Base-by-base conservation (phyloP, 805 yeast genomes). In the Candida quercuum region DNA sequence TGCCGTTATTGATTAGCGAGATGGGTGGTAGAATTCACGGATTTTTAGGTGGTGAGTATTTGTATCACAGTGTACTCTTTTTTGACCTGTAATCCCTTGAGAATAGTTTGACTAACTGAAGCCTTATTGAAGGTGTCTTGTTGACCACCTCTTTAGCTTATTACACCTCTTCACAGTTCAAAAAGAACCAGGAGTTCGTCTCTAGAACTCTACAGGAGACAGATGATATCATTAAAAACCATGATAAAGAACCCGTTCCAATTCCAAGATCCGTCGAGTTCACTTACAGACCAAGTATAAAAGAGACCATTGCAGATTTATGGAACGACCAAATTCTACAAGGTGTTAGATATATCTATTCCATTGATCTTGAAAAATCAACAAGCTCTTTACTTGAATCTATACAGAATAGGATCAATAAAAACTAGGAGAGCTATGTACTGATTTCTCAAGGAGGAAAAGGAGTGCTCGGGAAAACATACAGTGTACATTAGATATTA, bases 291-390 rank as follows among this genome's bases (percentile, higher is more conserved):
- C 62, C 69, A 21, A 69, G 84, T 22, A 59, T 65, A 23, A 51
- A 51, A 9, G 88, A 86, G 57, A 80, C 88, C 0, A 65, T 74
- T 42, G 82, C 79, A 47, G 94, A 85, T 51, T 67, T 84, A 29
- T 85, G 95, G 95, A 81, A 85, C 53, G 78, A 74, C 32, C 89
- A 83, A 54, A 71, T 85, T 37, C 69, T 81, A 40, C 66, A 64
- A 31, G 71, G 73, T 41, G 85, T 79, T 17, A 76, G 77, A 47
- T 80, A 83, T 74, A 47, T 82, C 12, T 82, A 81, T 51, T 51
- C 70, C 33, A 64, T 75, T 43, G 68, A 70, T 54, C 61, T 76
- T 71, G 64, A 72, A 57, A 60, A 63, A 39, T 49, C 33, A 15
- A 34, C 45, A 7, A 33, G 46, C 5, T 34, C 33, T n/a, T 37